These are phyloP conservation scores for Exophiala aquamarina DNA, from an alignment of 2,329 filamentous ascomycete species.

Conservation along the genomic window DNA sequence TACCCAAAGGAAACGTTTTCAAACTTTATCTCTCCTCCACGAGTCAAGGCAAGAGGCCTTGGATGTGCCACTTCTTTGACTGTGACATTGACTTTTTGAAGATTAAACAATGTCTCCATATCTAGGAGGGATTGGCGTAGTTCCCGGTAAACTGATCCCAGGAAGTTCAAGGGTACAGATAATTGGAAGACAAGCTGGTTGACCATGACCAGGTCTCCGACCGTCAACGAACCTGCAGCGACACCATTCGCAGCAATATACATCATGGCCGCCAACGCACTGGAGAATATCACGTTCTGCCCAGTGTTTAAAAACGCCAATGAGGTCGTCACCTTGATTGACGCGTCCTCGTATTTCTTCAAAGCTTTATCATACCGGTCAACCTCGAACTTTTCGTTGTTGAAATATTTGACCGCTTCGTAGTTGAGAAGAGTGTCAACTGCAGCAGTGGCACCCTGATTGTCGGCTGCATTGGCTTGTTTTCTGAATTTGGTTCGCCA, in stretches of 20 bases:
- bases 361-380: constrained; percentile 85
- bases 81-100: constrained; percentile 92
- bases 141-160: constrained; percentile 97
- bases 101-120: constrained; percentile 97
- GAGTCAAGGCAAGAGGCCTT: constrained; percentile 67
- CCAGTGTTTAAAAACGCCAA: constrained; percentile 90
- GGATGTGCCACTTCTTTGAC: constrained; percentile 77
- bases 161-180: constrained; percentile 92
- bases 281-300: constrained; percentile 96
- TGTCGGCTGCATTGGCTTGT: constrained; percentile 93
- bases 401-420: constrained; percentile 99
- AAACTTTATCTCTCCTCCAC: constrained; percentile 86
- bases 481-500: constrained; percentile 97
- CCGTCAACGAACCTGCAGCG: constrained; percentile 74
- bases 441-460: constrained; percentile 89
- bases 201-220: constrained; percentile 97
- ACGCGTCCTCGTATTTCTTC: constrained; percentile 83
- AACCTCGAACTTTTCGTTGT: constrained; percentile 96
- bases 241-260: constrained; percentile 92
- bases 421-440: constrained; percentile 98
- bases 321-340: constrained; percentile 95
- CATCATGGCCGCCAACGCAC: constrained; percentile 95
- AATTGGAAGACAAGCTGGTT: constrained; percentile 99
- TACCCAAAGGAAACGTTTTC: constrained; percentile 96
- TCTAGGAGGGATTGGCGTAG: constrained; percentile 90